Conservation (phyloP, 2,329 filamentous ascomycete species). For the Fusarium illudens region DNA sequence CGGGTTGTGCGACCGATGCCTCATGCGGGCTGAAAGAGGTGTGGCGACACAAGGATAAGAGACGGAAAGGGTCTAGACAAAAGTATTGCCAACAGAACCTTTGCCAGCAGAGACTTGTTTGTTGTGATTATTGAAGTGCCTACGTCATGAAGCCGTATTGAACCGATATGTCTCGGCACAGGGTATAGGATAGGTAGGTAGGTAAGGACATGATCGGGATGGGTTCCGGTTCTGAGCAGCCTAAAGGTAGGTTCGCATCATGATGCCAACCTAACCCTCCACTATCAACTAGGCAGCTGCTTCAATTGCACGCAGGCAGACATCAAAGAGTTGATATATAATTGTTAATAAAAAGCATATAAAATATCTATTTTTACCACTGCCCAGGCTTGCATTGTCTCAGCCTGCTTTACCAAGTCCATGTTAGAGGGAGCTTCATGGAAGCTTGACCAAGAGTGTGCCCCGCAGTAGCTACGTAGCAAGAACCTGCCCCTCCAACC, state of each 20-base stretch:
- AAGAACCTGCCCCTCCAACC: conserved; percentile 26
- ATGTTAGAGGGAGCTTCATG: conserved; percentile 5
- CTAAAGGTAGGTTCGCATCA: not conserved
- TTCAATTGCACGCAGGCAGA: not conserved
- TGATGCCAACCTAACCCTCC: not conserved
- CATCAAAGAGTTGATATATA: not conserved
- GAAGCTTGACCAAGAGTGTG: conserved; percentile 14
- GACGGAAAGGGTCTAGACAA: not conserved
- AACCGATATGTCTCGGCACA: not conserved
- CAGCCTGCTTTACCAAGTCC: not conserved
- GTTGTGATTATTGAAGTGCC: not conserved
- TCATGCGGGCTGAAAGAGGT: not conserved
- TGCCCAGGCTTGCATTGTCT: not conserved
- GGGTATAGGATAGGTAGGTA: not conserved
- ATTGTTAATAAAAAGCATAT: not conserved
- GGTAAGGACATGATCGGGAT: not conserved
- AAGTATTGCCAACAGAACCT: not conserved
- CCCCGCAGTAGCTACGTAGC: conserved; percentile 26
- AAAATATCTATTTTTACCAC: not conserved
- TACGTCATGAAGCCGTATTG: not conserved
- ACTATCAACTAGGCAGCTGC: not conserved
- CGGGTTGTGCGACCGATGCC: not conserved
- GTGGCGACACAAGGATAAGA: not conserved
- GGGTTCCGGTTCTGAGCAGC: not conserved
- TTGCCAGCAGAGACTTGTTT: not conserved